phyloP scores from a whole-genome alignment of 2,329 filamentous ascomycete genomes.

The Cercospora sesami region DNA sequence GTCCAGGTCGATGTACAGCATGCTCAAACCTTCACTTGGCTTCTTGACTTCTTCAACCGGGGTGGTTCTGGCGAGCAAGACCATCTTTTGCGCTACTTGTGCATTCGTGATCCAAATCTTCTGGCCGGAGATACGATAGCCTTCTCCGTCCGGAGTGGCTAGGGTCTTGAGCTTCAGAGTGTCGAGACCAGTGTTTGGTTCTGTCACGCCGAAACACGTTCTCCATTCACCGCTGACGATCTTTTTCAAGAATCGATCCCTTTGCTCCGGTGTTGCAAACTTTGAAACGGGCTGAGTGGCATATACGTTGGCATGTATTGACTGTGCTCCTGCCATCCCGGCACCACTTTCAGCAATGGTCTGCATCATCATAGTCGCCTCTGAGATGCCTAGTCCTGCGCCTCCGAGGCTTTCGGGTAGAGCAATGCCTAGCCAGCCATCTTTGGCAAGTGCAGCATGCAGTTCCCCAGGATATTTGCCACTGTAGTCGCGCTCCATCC shows the following conservation, averaged over 20 bases:
- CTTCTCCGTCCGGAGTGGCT: slow-evolving; percentile 60
- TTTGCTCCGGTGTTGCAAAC: slow-evolving; percentile 68
- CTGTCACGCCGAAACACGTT: slow-evolving; percentile 81
- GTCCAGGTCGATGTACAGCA: slow-evolving; percentile 80
- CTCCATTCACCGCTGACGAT: slow-evolving; percentile 71
- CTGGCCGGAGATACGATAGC: slow-evolving; percentile 70
- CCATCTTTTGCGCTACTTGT: slow-evolving; percentile 80
- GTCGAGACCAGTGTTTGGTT: slow-evolving; percentile 77
- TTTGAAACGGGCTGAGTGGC: slow-evolving; percentile 72
- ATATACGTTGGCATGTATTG: slow-evolving; percentile 66
- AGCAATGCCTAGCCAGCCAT: slow-evolving; percentile 80
- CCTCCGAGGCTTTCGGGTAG: slow-evolving; percentile 74
- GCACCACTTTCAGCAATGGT: slow-evolving; percentile 64
- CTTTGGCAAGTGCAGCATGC: slow-evolving; percentile 68
- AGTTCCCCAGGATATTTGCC: slow-evolving; percentile 73
- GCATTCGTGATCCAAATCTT: slow-evolving; percentile 91
- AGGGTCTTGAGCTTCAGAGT: slow-evolving; percentile 69
- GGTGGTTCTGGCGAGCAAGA: slow-evolving; percentile 75
- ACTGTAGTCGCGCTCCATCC: slow-evolving; percentile 70
- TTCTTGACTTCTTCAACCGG: slow-evolving; percentile 66
- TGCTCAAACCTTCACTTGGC: slow-evolving; percentile 71
- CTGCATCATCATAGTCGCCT: slow-evolving; percentile 86
- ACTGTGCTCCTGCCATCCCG: slow-evolving; percentile 68
- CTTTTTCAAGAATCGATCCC: slow-evolving; percentile 63
- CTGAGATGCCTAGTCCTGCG: slow-evolving; percentile 72